A percentile compares a stretch with the other conserved stretches of the same genome.
These are phyloP conservation scores for Citrus trifoliata DNA, from an alignment of 345 rosid genomes.

Conservation along the genomic window DNA sequence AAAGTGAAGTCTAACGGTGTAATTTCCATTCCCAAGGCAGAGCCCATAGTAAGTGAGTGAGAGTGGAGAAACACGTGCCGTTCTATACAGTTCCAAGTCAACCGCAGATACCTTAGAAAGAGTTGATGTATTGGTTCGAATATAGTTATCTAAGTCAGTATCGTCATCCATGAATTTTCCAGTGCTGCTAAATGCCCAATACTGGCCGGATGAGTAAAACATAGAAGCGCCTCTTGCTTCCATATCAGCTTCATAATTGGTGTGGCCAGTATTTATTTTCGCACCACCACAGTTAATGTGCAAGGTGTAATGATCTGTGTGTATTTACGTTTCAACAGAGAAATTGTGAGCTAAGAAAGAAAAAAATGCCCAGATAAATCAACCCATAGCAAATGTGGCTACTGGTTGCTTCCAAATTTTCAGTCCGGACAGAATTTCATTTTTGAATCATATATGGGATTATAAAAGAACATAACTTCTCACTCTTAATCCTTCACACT, in stretches of 20 bases:
- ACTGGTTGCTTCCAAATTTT: neutral
- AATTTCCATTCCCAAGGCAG: constrained; percentile 71
- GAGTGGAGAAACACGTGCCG: constrained; percentile 71
- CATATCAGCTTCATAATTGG: constrained; percentile 51
- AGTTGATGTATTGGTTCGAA: constrained; percentile 44
- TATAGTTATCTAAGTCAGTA: constrained; percentile 56
- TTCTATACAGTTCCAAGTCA: constrained; percentile 42
- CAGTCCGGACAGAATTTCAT: neutral
- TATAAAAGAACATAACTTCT: neutral
- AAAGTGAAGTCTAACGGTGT: constrained; percentile 79
- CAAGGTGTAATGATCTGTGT: constrained; percentile 48
- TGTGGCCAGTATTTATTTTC: constrained; percentile 28
- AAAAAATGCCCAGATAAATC: neutral
- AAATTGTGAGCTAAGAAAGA: neutral
- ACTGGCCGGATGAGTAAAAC: constrained; percentile 36
- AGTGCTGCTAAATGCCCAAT: constrained; percentile 87
- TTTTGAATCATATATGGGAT: neutral
- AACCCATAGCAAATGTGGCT: neutral
- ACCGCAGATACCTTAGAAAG: constrained; percentile 41
- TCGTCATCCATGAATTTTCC: constrained; percentile 86
- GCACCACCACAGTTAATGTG: constrained; percentile 84
- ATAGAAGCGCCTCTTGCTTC: constrained; percentile 74
- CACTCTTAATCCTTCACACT: no score
- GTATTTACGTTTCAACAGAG: neutral
- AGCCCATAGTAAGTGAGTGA: constrained; percentile 83